Percentiles rank a stretch among this genome's conserved stretches.
phyloP scores from a whole-genome alignment of 2,329 filamentous ascomycete species.

The Venturia carpophila region DNA sequence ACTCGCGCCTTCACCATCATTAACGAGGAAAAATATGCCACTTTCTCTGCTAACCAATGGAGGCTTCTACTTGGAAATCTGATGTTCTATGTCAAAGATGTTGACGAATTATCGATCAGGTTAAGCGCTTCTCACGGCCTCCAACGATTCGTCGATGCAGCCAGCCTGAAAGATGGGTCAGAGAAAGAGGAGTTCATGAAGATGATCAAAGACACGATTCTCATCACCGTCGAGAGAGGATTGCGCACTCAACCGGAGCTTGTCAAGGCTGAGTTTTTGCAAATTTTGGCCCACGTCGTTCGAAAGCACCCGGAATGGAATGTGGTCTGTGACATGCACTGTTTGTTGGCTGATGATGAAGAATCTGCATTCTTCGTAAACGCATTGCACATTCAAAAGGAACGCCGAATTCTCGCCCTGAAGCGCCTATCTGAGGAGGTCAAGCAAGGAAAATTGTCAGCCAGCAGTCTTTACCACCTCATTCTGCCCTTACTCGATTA shows the following conservation, averaged over 20 bases:
- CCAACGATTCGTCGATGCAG: slow-evolving; percentile 63
- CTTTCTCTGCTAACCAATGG: slow-evolving; percentile 69
- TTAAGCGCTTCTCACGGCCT: slow-evolving; percentile 72
- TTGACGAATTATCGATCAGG: slow-evolving; percentile 81
- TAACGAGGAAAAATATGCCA: slow-evolving; percentile 51
- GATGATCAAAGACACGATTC: slow-evolving; percentile 56
- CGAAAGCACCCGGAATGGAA: slow-evolving; percentile 61
- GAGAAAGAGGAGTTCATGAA: slow-evolving; percentile 45
- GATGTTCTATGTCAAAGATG: slow-evolving; percentile 75
- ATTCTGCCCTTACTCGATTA: slow-evolving; percentile 90
- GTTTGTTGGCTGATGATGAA: slow-evolving; percentile 65
- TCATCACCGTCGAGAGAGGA: slow-evolving; percentile 70
- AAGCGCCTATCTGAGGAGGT: slow-evolving; percentile 67
- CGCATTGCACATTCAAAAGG: slow-evolving; percentile 79
- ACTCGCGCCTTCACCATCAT: slow-evolving; percentile 68
- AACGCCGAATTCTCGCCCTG: slow-evolving; percentile 76
- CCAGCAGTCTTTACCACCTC: slow-evolving; percentile 74
- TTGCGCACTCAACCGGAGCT: slow-evolving; percentile 73
- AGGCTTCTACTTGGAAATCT: slow-evolving; percentile 81
- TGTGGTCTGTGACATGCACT: slow-evolving; percentile 64
- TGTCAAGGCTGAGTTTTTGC: slow-evolving; percentile 73
- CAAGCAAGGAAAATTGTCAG: slow-evolving; percentile 50
- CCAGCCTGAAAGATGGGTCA: slow-evolving; percentile 43
- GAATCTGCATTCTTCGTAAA: slow-evolving; percentile 88
- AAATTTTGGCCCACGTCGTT: slow-evolving; percentile 71